These are phyloP conservation scores for Nidularia sp. DNA, from an alignment of 768 basidiomycete genomes.

Conservation along the genomic window DNA sequence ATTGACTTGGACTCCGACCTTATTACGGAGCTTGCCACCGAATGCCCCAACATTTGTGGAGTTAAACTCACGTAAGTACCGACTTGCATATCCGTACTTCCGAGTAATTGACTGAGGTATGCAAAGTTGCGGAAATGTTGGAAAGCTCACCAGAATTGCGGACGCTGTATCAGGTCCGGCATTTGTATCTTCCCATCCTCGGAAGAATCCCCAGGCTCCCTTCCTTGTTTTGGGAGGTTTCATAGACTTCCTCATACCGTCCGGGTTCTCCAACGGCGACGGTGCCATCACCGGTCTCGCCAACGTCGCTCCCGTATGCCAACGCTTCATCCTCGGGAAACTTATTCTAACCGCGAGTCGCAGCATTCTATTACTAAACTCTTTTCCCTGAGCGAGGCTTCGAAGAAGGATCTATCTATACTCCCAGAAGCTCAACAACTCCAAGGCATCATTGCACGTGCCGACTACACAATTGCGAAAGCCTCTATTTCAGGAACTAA, in stretches of 20 bases:
- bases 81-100: conserved; percentile 1
- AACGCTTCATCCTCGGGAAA: conserved; percentile 6
- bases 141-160: conserved; percentile 84
- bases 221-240: conserved; percentile 89
- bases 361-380: conserved; percentile 59
- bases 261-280: conserved; percentile 68
- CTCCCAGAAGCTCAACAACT: conserved; percentile 68
- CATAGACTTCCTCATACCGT: conserved; percentile 77
- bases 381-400: conserved; percentile 56
- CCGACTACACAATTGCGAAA: conserved; percentile 77
- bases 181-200: conserved; percentile 60
- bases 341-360: not conserved
- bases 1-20: conserved; percentile 90
- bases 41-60: conserved; percentile 76
- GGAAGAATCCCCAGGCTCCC: conserved; percentile 59
- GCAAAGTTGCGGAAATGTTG: conserved; percentile 82
- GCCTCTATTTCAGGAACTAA: conserved; percentile 83
- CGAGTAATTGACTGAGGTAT: conserved; percentile 3
- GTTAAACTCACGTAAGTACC: conserved; percentile 82
- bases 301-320: conserved; percentile 71
- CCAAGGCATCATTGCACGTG: conserved; percentile 78
- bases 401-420: conserved; percentile 48
- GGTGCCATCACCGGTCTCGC: conserved; percentile 91
- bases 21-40: conserved; percentile 72
- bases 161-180: conserved; percentile 53